These are phyloP conservation scores for Dendryphion nanum DNA, from an alignment of 2,329 filamentous ascomycete species.

Conservation along the genomic window DNA sequence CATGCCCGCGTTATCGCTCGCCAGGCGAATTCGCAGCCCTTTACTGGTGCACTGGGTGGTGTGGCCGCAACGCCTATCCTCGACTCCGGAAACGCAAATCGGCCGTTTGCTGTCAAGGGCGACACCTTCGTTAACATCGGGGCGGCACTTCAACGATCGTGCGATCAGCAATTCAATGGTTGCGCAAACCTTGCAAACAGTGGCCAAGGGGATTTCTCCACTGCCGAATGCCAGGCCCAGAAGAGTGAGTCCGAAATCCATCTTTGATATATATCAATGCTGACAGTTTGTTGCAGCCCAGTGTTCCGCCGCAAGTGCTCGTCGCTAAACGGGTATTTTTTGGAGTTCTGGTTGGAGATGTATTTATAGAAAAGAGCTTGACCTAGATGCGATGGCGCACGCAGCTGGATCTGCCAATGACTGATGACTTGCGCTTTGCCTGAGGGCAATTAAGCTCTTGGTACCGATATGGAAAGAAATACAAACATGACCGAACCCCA, in stretches of 20 bases:
- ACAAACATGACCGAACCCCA: too few relatives aligned
- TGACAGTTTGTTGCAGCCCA: slow-evolving; percentile 3
- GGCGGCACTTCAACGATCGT: slow-evolving; percentile 60
- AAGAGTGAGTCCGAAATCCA: slow-evolving; percentile 33
- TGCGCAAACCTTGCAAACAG: slow-evolving; percentile 59
- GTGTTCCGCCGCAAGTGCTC: slow-evolving; percentile 9
- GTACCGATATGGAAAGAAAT: too few relatives aligned
- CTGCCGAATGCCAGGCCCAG: slow-evolving; percentile 58
- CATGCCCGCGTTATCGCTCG: slow-evolving; percentile 21
- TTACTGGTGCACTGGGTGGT: slow-evolving; percentile 52
- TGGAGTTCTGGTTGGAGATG: too few relatives aligned
- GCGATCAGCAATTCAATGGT: slow-evolving; percentile 62
- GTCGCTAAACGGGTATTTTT: too few relatives aligned
- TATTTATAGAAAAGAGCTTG: too few relatives aligned
- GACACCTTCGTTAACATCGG: slow-evolving; percentile 53
- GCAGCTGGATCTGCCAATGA: slow-evolving; percentile 5
- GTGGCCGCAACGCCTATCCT: slow-evolving; percentile 53
- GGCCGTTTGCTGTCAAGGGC: slow-evolving; percentile 30
- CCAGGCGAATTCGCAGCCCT: slow-evolving; percentile 32
- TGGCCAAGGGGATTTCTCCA: slow-evolving; percentile 43
- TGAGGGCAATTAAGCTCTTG: too few relatives aligned
- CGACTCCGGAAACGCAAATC: slow-evolving; percentile 51
- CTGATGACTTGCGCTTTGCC: slow-evolving; percentile 3
- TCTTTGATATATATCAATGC: not conserved
- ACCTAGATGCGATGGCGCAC: too few relatives aligned